Evolutionary conservation across 305 asterid species (phyloP), one percentile per base, ranked within the genome.

Genomic region (Plantago lanceolata): DNA sequence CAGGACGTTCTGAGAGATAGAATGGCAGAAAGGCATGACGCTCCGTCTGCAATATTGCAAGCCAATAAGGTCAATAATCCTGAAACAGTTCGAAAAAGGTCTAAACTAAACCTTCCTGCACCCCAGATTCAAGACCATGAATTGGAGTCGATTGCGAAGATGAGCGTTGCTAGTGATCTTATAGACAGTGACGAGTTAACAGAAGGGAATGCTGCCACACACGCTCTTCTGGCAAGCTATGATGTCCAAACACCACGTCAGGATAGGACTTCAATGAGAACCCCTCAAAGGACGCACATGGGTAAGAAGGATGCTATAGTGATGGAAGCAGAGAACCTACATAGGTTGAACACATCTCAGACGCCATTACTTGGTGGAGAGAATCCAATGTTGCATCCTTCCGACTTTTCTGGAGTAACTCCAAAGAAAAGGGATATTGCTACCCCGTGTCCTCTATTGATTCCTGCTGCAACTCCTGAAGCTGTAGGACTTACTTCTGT

Each of bases 281-380:
- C 96, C 51, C 97, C 97, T 57, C 99, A 88, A 61, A 78, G 99
- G 68, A 94, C 97, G 24, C 99, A 96, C 48, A 82, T 89, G 26
- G 85, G 88, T 59, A 90, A 86, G 81, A 95, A 86, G 67, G 99
- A 94, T 47, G 88, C 99, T 11, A 80, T 94, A 59, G 84, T 90
- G 97, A 90, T 88, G 99, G 99, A 90, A 67, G 99, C 99, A 3
- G 95, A 94, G 82, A 94, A 90, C 61, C 96, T 85, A 76, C 82
- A 95, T 35, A 84, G 97, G 77, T 64, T 90, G 81, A 88, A 71
- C 37, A 85, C 74, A 29, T 83, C 97, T 29, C 97, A 90, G 74
- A 94, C 99, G 51, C 97, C 99, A 12, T 81, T 94, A 81, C 85
- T 94, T 55, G 99, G 99, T 57, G 99, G 97, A 33, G 95, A 90